Percentiles rank a stretch among this genome's conserved stretches.
Evolutionary conservation across 1,139 yeast species (phyloP).

Genomic region (Debaryomyces psychrophilus): DNA sequence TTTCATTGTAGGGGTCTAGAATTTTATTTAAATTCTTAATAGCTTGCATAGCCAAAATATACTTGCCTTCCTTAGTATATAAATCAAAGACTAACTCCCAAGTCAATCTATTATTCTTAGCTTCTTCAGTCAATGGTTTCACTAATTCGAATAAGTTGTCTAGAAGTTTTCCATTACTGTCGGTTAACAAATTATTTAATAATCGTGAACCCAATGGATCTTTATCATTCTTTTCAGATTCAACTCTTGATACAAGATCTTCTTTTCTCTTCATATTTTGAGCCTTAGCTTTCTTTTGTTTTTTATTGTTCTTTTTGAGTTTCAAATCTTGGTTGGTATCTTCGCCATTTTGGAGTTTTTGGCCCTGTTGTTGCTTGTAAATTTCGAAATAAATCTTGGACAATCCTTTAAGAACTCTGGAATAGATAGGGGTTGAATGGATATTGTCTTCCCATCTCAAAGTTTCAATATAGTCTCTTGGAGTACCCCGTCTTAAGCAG

Average conservation of each 20-base stretch:
- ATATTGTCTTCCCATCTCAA: constrained; percentile 80
- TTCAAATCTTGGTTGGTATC: constrained; percentile 19
- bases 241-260: constrained; percentile 44
- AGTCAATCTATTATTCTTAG: constrained; percentile 35
- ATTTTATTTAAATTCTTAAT: constrained; percentile 41
- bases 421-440: constrained; percentile 69
- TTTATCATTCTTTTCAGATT: constrained; percentile 46
- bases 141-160: constrained; percentile 33
- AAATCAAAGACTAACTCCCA: constrained; percentile 44
- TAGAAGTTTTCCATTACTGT: constrained; percentile 30
- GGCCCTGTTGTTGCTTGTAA: constrained; percentile 26
- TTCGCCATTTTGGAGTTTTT: constrained; percentile 13
- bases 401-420: constrained; percentile 71
- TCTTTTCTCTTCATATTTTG: constrained; percentile 41
- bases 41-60: constrained; percentile 51
- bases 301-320: constrained; percentile 30
- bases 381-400: constrained; percentile 58
- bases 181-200: constrained; percentile 30
- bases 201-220: constrained; percentile 54
- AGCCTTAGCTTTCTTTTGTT: constrained; percentile 38
- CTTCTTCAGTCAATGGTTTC: constrained; percentile 41
- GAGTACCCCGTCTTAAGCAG: constrained; percentile 89
- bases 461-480: constrained; percentile 77
- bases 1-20: constrained; percentile 22
- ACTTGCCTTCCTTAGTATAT: constrained; percentile 46